A percentile compares a stretch with the other conserved stretches of the same genome.
Evolutionary conservation across 2,329 filamentous ascomycete species (phyloP).

Genomic region (Hypoxylon sp.): DNA sequence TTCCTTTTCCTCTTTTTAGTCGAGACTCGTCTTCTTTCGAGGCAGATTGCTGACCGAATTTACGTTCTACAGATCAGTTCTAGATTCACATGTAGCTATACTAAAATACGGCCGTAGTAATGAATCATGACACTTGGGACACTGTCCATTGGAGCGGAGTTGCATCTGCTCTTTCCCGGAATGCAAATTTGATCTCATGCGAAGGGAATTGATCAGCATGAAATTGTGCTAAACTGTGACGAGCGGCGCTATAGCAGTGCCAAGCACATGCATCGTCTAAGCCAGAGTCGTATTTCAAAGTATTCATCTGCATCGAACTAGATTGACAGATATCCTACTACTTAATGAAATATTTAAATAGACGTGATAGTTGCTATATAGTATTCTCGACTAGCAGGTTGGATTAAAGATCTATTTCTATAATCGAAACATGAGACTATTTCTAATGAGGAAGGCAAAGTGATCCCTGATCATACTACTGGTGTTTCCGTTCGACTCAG

Average conservation of each 20-base stretch:
- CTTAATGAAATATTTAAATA: too few species aligned
- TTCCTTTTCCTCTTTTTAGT: not conserved
- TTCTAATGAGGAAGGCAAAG: too few species aligned
- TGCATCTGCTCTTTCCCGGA: not conserved
- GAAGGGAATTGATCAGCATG: not conserved
- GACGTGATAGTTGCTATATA: too few species aligned
- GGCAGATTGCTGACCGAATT: conserved; percentile 25
- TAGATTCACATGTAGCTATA: conserved; percentile 42
- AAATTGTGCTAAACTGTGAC: not conserved
- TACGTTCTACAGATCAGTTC: conserved; percentile 46
- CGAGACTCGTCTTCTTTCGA: too few species aligned
- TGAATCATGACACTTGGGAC: conserved; percentile 42
- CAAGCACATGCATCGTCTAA: not conserved
- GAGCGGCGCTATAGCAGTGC: not conserved
- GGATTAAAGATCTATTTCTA: too few species aligned
- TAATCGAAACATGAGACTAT: too few species aligned
- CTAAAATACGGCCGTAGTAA: conserved; percentile 38
- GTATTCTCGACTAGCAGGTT: too few species aligned
- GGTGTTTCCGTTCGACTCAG: too few species aligned
- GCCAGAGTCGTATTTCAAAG: not conserved
- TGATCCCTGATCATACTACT: too few species aligned
- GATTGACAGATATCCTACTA: not conserved
- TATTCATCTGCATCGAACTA: not conserved
- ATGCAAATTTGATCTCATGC: not conserved
- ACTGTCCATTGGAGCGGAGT: conserved; percentile 1